Evolutionary conservation across 2,329 filamentous ascomycete species (phyloP).

Genomic region (Pseudocercospora vitis): DNA sequence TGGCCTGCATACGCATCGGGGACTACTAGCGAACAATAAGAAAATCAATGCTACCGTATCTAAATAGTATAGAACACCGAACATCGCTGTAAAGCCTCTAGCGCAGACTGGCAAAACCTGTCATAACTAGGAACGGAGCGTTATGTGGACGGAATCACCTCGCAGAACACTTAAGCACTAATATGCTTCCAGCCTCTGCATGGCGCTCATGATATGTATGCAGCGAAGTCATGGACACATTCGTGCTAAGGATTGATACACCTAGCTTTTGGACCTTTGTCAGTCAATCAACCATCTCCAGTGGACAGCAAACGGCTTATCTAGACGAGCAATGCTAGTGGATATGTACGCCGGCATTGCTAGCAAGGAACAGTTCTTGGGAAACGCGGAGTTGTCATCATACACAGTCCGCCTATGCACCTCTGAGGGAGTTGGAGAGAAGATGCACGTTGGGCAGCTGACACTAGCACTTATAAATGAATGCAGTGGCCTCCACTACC

Average conservation of each 20-base stretch:
- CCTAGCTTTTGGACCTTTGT: neutral
- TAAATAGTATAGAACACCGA: too few relatives aligned
- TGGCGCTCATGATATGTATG: slow-evolving; percentile 11
- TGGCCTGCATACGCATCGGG: too few relatives aligned
- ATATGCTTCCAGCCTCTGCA: slow-evolving; percentile 6
- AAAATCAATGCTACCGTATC: too few relatives aligned
- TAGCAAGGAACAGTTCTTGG: neutral
- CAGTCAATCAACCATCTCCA: neutral
- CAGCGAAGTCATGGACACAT: slow-evolving; percentile 6
- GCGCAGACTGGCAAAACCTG: too few relatives aligned
- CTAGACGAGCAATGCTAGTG: neutral
- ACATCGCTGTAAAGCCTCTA: too few relatives aligned
- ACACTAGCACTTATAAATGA: too few relatives aligned
- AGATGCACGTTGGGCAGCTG: too few relatives aligned
- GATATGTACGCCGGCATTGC: neutral
- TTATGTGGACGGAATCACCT: slow-evolving; percentile 7
- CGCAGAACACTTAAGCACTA: neutral
- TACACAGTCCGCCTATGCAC: neutral
- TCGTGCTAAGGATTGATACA: neutral
- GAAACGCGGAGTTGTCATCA: neutral
- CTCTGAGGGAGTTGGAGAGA: too few relatives aligned
- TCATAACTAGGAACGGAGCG: slow-evolving; percentile 6
- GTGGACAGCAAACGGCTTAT: neutral
- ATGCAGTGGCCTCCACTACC: neutral
- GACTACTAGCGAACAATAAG: too few relatives aligned